Percentiles rank a stretch among this genome's conserved stretches.
These are phyloP conservation scores for Mycosarcoma maydis DNA, from an alignment of 1,284 basidiomycete species.

Conservation along the genomic window DNA sequence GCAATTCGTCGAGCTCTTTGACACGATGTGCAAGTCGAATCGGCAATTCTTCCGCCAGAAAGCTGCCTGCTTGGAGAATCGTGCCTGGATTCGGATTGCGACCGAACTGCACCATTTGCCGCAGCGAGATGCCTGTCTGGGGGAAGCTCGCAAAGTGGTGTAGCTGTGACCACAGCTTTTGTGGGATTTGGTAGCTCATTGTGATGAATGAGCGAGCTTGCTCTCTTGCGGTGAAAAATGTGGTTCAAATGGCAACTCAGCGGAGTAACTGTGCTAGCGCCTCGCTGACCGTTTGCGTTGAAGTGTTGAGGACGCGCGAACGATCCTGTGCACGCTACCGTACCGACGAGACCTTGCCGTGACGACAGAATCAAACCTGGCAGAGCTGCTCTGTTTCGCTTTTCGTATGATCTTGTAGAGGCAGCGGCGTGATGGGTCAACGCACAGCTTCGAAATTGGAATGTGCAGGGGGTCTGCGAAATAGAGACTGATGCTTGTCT, in stretches of 20 bases:
- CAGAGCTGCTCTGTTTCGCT: too few species aligned
- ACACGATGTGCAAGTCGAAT: conserved; percentile 94
- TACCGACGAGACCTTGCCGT: too few species aligned
- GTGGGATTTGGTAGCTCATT: conserved; percentile 60
- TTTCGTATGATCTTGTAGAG: too few species aligned
- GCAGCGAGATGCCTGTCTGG: conserved; percentile 65
- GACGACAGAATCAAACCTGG: too few species aligned
- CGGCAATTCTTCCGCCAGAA: conserved; percentile 79
- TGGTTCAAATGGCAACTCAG: too few species aligned
- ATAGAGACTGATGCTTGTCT: too few species aligned
- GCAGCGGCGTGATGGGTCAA: too few species aligned
- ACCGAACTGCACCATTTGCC: conserved; percentile 67
- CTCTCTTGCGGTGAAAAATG: too few species aligned
- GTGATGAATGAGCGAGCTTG: not conserved
- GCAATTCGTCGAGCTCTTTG: conserved; percentile 93
- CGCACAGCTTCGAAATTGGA: too few species aligned
- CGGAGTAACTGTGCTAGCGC: not conserved
- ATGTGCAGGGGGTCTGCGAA: too few species aligned
- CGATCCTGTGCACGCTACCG: too few species aligned
- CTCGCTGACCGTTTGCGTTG: not conserved
- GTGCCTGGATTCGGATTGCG: conserved; percentile 65
- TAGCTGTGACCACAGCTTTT: conserved; percentile 62
- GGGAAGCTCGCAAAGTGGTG: conserved; percentile 65
- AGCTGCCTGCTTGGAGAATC: conserved; percentile 63
- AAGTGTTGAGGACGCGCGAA: too few species aligned